These are phyloP conservation scores for Pyronema domesticum DNA, from an alignment of 495 filamentous ascomycete species.

Conservation along the genomic window DNA sequence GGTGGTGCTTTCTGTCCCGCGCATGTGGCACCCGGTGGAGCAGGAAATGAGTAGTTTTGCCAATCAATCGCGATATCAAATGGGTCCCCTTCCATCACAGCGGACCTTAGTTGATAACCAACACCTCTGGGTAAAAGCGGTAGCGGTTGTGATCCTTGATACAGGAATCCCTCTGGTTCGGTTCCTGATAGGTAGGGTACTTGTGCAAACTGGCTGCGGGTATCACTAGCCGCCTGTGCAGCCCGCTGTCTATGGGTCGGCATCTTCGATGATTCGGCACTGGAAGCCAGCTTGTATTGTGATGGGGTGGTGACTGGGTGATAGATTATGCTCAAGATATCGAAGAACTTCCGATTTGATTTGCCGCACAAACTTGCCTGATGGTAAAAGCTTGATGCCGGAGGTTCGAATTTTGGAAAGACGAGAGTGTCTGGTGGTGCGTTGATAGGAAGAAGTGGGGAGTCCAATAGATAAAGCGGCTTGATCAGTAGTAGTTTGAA, in stretches of 20 bases:
- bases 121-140: slow-evolving; percentile 5
- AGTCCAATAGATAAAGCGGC: too few species aligned
- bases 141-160: slow-evolving; percentile 25
- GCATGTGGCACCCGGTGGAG: not conserved
- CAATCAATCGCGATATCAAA: slow-evolving; percentile 51
- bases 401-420: not conserved
- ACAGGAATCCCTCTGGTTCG: slow-evolving; percentile 29
- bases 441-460: too few species aligned
- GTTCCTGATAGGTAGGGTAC: slow-evolving; percentile 11
- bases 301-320: not conserved
- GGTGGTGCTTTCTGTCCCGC: slow-evolving; percentile 11
- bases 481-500: too few species aligned
- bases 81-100: slow-evolving; percentile 44
- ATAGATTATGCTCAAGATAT: not conserved
- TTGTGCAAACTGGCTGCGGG: slow-evolving; percentile 2
- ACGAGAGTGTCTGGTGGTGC: too few species aligned
- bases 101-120: slow-evolving; percentile 28
- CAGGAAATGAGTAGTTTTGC: slow-evolving; percentile 24
- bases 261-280: slow-evolving; percentile 9
- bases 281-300: not conserved
- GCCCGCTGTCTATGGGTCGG: slow-evolving; percentile 15
- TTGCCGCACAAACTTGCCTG: not conserved
- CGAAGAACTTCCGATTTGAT: not conserved
- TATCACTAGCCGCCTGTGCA: slow-evolving; percentile 9
- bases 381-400: too few species aligned